Evolutionary conservation across 1,139 yeast species (phyloP), one percentile per base, ranked within the genome.

Genomic region (Yamadazyma taylorii): DNA sequence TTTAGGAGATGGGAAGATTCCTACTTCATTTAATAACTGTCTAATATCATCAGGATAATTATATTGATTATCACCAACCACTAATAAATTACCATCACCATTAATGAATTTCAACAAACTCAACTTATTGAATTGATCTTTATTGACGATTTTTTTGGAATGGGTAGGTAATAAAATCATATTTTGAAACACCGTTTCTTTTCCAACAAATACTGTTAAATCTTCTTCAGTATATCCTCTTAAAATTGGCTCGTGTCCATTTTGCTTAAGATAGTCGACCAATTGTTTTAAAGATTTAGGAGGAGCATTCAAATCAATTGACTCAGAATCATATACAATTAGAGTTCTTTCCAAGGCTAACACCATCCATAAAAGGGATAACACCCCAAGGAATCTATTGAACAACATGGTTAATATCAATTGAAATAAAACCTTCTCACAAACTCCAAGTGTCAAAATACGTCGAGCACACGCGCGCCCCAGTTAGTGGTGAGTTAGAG

Each of bases 1-100:
- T 55, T 80, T 84, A 40, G 96, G 95, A 30, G 95, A 75, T 42
- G 96, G 87, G 52, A 73, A 78, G 37, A 94, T 81, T 21, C 96
- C 98, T 48, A 89, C 63, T 58, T 90, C 90, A 50, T 81, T 79
- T 51, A 87, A 73, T 51, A 85, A 83, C 5, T 74, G 65, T 43
- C 89, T 76, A 23, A 84, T 62, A 16, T 83, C 77, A 33, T 85
- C 89, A 21, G 94, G 86, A 19, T 80, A 66, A n/a, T 60, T 56
- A 19, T 56, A 45, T 11, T 49, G 38, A 8, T 47, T 44, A 14
- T 59, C 63, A n/a, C 83, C 83, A 21, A 88, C 67, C 14, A 83
- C 77, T 23, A 92, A 56, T 12, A 92, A 56, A 56, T 89, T 85
- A 42, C 97, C 96, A 42, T 97, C 97, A 30, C 56, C 58, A 51